Percentiles rank a stretch among this genome's conserved stretches.
Conservation (phyloP, 2,329 filamentous ascomycete genomes). For the Cryphonectria carpinicola region DNA sequence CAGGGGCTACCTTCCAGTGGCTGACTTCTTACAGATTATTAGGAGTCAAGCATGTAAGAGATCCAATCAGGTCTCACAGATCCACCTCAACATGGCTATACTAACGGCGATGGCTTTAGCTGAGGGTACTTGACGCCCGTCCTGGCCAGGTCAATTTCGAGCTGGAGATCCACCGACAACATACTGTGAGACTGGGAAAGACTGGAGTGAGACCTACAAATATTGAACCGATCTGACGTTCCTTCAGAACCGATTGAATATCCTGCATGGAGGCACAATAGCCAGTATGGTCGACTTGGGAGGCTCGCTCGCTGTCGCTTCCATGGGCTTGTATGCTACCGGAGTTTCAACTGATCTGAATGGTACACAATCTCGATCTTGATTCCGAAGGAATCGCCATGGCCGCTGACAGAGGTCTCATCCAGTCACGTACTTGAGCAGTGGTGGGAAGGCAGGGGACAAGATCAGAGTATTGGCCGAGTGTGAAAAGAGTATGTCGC, state of each 20-base stretch:
- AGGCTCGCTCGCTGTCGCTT: constrained; percentile 67
- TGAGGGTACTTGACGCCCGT: constrained; percentile 67
- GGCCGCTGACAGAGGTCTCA: constrained; percentile 8
- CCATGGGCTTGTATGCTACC: constrained; percentile 64
- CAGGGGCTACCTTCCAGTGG: background rate
- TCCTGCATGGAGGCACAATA: constrained; percentile 78
- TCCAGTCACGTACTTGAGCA: constrained; percentile 65
- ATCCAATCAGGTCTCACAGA: background rate
- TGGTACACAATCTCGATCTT: constrained; percentile 42
- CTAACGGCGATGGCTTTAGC: constrained; percentile 45
- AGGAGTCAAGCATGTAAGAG: constrained; percentile 22
- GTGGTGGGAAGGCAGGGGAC: constrained; percentile 62
- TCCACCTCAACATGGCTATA: background rate
- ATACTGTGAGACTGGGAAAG: constrained; percentile 62
- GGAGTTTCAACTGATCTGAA: constrained; percentile 70
- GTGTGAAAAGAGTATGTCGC: constrained; percentile 62
- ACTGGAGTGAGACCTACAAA: background rate
- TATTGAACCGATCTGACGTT: background rate
- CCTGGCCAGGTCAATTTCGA: constrained; percentile 76
- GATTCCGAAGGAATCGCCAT: background rate
- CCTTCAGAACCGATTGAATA: constrained; percentile 73
- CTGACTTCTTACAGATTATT: constrained; percentile 20
- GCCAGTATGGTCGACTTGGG: constrained; percentile 74
- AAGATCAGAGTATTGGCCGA: constrained; percentile 58
- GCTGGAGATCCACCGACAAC: constrained; percentile 72